phyloP scores from a whole-genome alignment of 129 eudicot species.

The sunflower (Helianthus annuus) region HanXRQr2.0-SUNRISE NC_035437.2:10543678-10544177 shows the following conservation, averaged over 20 bases:
- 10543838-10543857: background rate
- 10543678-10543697: background rate
- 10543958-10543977: background rate
- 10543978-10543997: background rate
- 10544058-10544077: no score
- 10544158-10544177: no score
- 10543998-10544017: constrained; percentile 2
- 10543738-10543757: background rate
- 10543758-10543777: background rate
- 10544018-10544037: background rate
- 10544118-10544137: no score
- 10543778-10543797: no score
- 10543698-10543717: background rate
- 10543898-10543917: background rate
- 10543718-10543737: background rate
- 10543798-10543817: no score
- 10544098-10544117: no score
- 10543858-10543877: background rate
- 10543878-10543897: background rate
- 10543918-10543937: background rate
- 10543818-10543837: background rate
- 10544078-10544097: no score
- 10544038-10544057: no score
- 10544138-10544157: no score
- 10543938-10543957: background rate